Base-by-base conservation (phyloP, 2,329 filamentous ascomycete genomes). In the Scedosporium apiospermum region DNA sequence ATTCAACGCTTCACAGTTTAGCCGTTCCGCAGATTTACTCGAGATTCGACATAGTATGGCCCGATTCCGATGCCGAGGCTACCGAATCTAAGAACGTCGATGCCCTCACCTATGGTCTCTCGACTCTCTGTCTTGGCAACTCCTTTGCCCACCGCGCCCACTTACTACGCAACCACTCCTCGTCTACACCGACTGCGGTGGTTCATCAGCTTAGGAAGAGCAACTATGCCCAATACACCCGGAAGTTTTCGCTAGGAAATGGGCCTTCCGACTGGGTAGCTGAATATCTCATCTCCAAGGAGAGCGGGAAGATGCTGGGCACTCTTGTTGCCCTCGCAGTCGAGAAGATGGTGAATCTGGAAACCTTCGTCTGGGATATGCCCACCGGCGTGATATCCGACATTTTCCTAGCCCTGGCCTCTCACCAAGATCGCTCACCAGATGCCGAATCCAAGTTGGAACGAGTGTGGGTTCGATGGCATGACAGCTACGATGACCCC, bases 331-430 rank as follows among this genome's bases (percentile, higher is more conserved):
- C 90, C 9, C 76, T 93, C 66, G 89, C 90, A 12, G 80, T 95
- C n/a, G 86, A 87, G 53, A 87, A 89, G 65, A 95, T 95, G 90
- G 78, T 85, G 60, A 91, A 90, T 69, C 79, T 96, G 46, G 90
- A 95, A 73, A 87, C 86, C 0, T 95, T 95, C 69, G 80, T 90
- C 3, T 95, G 90, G 90, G 90, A 96, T 69, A 93, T 95, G 90
- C 90, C 90, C 0, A 95, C 90, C 0, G 91, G 90, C 1, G 88
- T 95, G 18, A 76, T 92, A 61, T 83, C 90, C 61, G 89, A 93
- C 71, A 88, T 93, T 30, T 95, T 91, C 83, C 83, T 91, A 70
- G 87, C 90, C 23, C 79, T 96, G 57, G 85, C 87, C 1, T 91
- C 88, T 4, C 77, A 92, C 12, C 80, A 82, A 26, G 78, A 84